Percentiles rank a stretch among this genome's conserved stretches.
phyloP scores from a whole-genome alignment of 768 basidiomycete species.

The Boletus patriciae region DNA sequence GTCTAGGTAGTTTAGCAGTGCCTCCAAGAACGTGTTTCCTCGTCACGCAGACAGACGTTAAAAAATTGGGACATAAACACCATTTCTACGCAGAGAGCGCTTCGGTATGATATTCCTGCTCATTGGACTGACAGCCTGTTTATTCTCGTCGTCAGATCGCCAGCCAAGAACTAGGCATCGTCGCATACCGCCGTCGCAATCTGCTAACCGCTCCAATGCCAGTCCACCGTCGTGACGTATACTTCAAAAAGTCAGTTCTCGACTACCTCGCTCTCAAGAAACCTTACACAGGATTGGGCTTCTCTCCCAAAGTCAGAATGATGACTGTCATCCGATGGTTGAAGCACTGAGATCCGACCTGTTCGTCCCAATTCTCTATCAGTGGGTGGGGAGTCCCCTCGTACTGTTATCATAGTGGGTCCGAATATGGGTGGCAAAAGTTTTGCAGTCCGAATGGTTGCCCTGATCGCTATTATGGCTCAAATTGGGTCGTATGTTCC shows the following conservation, averaged over 20 bases:
- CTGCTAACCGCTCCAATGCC: slow-evolving; percentile 78
- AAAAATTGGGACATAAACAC: slow-evolving; percentile 66
- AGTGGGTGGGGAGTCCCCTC: slow-evolving; percentile 54
- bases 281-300: slow-evolving; percentile 43
- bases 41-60: slow-evolving; percentile 81
- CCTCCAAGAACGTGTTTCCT: slow-evolving; percentile 53
- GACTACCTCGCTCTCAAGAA: no score
- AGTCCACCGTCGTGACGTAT: slow-evolving; percentile 60
- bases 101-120: slow-evolving; percentile 43
- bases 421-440: slow-evolving; percentile 91
- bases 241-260: slow-evolving; percentile 65
- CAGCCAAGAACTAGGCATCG: slow-evolving; percentile 75
- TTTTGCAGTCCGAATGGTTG: slow-evolving; percentile 76
- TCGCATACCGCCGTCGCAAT: slow-evolving; percentile 68
- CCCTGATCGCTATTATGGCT: slow-evolving; percentile 69
- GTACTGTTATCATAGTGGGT: slow-evolving; percentile 75
- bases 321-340: slow-evolving; percentile 94
- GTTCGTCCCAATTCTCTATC: slow-evolving; percentile 81
- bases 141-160: slow-evolving; percentile 52
- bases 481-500: slow-evolving; percentile 96
- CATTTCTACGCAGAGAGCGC: slow-evolving; percentile 85
- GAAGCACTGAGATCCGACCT: slow-evolving; percentile 76
- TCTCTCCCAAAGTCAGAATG: slow-evolving; percentile 80
- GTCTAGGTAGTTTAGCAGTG: slow-evolving; percentile 82
- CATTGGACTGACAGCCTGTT: not conserved